Evolutionary conservation across 106 monocot genomes (phyloP).

Genomic region (Narthecium ossifragum): DNA sequence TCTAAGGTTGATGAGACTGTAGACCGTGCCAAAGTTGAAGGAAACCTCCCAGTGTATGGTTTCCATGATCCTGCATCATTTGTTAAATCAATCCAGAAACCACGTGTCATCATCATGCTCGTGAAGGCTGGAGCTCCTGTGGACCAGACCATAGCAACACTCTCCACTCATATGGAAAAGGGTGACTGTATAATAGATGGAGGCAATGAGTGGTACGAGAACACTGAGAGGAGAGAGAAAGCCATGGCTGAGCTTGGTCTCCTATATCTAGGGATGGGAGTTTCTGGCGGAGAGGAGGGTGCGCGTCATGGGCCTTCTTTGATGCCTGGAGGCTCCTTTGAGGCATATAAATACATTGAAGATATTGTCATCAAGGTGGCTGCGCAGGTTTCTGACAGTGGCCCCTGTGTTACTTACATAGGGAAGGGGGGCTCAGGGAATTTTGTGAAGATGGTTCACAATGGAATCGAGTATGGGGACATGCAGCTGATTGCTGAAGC

Average conservation of each 20-base stretch:
- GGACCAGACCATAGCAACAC: constrained; percentile 47
- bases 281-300: constrained; percentile 57
- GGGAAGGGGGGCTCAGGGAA: constrained; percentile 52
- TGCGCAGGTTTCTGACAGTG: constrained; percentile 46
- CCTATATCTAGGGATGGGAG: constrained; percentile 57
- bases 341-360: constrained; percentile 42
- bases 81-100: constrained; percentile 45
- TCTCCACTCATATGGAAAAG: constrained; percentile 32
- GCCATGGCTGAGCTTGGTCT: constrained; percentile 41
- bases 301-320: constrained; percentile 43
- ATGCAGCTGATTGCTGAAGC: constrained; percentile 56
- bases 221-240: constrained; percentile 53
- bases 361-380: constrained; percentile 50
- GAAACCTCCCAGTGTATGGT: constrained; percentile 42
- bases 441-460: constrained; percentile 58
- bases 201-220: constrained; percentile 59
- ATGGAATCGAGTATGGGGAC: constrained; percentile 57
- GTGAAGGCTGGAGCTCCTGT: constrained; percentile 56
- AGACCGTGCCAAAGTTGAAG: constrained; percentile 42
- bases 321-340: constrained; percentile 55
- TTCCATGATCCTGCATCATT: constrained; percentile 42
- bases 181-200: constrained; percentile 57
- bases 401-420: constrained; percentile 48
- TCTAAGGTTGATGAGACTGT: constrained; percentile 51
- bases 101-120: constrained; percentile 44